Conservation (phyloP, 2,329 filamentous ascomycete species). For the Rutstroemia sp. region DNA sequence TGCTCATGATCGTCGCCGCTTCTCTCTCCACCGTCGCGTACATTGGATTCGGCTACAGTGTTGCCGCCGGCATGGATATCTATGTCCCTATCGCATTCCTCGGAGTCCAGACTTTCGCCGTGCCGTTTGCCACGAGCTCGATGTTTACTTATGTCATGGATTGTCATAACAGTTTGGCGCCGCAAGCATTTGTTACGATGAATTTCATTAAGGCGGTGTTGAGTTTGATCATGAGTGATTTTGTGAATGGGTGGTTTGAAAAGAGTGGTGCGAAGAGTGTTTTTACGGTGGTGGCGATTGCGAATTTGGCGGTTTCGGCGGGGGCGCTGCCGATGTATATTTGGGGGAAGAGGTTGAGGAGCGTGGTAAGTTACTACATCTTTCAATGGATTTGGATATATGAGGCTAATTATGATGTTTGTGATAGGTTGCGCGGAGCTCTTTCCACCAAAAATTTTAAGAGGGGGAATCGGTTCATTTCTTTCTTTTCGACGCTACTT, state of each 20-base stretch:
- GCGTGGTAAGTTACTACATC: constrained; percentile 12
- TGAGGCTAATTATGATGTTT: not conserved
- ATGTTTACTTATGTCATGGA: constrained; percentile 36
- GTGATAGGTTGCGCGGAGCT: constrained; percentile 12
- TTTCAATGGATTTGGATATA: not conserved
- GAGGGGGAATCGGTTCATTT: not conserved
- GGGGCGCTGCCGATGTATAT: constrained; percentile 26
- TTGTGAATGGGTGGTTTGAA: constrained; percentile 25
- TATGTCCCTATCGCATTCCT: constrained; percentile 30
- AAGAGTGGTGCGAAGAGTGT: constrained; percentile 21
- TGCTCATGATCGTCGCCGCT: constrained; percentile 31
- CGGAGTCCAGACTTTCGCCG: constrained; percentile 31
- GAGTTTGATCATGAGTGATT: constrained; percentile 27
- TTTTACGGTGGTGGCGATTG: constrained; percentile 17
- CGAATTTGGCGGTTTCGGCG: constrained; percentile 15
- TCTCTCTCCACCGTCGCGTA: constrained; percentile 32
- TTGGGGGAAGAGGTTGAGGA: constrained; percentile 29
- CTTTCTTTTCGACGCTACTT: not conserved
- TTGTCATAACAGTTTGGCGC: constrained; percentile 33
- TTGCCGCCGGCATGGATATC: constrained; percentile 25
- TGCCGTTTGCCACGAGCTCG: constrained; percentile 33
- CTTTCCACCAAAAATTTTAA: constrained; percentile 18
- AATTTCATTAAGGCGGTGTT: constrained; percentile 35
- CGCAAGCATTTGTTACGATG: constrained; percentile 36
- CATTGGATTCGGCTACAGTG: constrained; percentile 34